These are phyloP conservation scores for Trametes cubensis DNA, from an alignment of 768 basidiomycete genomes.

Conservation along the genomic window DNA sequence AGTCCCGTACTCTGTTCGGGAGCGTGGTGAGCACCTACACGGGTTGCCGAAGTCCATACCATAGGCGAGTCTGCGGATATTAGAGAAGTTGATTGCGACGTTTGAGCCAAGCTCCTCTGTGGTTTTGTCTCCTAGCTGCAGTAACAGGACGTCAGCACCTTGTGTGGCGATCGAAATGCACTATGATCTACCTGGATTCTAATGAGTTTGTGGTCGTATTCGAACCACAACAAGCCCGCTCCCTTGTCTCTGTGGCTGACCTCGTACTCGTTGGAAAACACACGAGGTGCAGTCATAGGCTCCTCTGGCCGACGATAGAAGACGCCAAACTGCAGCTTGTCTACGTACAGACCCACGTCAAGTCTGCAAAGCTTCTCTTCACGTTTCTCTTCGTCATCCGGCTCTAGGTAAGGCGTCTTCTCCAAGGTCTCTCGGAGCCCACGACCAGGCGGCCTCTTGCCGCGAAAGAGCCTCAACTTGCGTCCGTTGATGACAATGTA, in stretches of 20 bases:
- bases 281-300: slow-evolving; percentile 27
- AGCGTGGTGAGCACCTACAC: slow-evolving; percentile 47
- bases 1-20: background rate
- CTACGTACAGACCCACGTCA: slow-evolving; percentile 54
- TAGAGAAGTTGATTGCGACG: slow-evolving; percentile 57
- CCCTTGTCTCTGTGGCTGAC: slow-evolving; percentile 47
- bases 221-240: slow-evolving; percentile 58
- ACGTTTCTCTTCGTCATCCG: slow-evolving; percentile 34
- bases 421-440: slow-evolving; percentile 27
- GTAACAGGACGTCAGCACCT: background rate
- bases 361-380: slow-evolving; percentile 46
- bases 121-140: slow-evolving; percentile 59
- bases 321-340: slow-evolving; percentile 68
- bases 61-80: slow-evolving; percentile 60
- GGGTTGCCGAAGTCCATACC: slow-evolving; percentile 64
- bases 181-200: slow-evolving; percentile 53
- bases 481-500: slow-evolving; percentile 28
- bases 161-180: too few species aligned
- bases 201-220: slow-evolving; percentile 70
- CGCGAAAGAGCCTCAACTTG: slow-evolving; percentile 26
- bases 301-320: slow-evolving; percentile 43
- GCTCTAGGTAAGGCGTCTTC: slow-evolving; percentile 37
- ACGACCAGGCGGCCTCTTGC: slow-evolving; percentile 4
- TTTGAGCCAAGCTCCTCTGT: slow-evolving; percentile 53
- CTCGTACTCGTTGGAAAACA: slow-evolving; percentile 75